Conservation (phyloP, 352 stramenopile species). For the Phytophthora hibernalis region DNA sequence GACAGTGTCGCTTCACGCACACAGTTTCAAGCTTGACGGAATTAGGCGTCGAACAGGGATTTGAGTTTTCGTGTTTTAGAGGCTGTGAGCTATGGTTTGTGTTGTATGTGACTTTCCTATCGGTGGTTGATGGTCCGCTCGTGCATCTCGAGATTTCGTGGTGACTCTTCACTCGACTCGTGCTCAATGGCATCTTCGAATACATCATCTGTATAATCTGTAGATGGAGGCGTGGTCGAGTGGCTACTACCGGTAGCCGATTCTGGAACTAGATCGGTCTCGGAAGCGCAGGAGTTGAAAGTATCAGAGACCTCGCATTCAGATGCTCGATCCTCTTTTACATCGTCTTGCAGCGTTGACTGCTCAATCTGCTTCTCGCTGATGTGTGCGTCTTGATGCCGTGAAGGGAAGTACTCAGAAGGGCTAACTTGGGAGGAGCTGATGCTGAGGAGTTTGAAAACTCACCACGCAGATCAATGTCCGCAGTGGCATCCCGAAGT, state of each 20-base stretch:
- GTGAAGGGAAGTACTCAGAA: conserved; percentile 21
- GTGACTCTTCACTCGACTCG: not conserved
- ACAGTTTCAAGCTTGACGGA: conserved; percentile 23
- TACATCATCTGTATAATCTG: conserved; percentile 22
- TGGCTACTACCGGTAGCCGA: not conserved
- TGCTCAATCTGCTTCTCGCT: not conserved
- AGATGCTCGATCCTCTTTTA: conserved; percentile 17
- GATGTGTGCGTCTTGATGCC: not conserved
- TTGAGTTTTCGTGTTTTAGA: not conserved
- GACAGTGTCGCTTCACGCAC: conserved; percentile 18
- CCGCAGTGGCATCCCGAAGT: not conserved
- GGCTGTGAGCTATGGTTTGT: not conserved
- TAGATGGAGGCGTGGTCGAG: not conserved
- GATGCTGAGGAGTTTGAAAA: not conserved
- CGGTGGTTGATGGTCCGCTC: no score
- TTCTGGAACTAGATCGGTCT: conserved; percentile 9
- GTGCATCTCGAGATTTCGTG: not conserved
- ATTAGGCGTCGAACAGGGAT: conserved; percentile 17
- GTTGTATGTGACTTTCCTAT: conserved; percentile 1
- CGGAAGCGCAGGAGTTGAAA: conserved; percentile 37
- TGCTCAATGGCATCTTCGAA: conserved; percentile 34
- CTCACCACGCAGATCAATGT: not conserved
- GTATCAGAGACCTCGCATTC: conserved; percentile 27
- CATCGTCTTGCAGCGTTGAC: not conserved
- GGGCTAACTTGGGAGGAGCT: no score